Evolutionary conservation across 306 rosid species (phyloP).

Genomic region (Prunus mume): DNA sequence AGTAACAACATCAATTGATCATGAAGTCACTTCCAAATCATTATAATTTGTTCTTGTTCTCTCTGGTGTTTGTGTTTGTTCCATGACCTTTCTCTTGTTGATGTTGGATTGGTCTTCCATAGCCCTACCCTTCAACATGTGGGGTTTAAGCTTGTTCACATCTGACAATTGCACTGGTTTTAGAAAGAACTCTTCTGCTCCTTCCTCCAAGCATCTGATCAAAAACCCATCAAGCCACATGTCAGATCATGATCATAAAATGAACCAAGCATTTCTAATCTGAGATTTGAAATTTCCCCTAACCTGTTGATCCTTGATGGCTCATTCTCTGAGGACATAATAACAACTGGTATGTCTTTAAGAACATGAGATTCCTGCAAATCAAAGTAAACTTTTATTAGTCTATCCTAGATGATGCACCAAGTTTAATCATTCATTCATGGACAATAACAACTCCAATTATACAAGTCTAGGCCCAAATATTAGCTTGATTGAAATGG

Average conservation of each 20-base stretch:
- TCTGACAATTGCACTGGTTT: slow-evolving; percentile 80
- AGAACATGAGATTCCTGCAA: slow-evolving; percentile 75
- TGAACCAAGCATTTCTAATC: neutral
- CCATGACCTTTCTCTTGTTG: slow-evolving; percentile 29
- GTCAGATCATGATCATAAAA: neutral
- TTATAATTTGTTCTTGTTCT: slow-evolving; percentile 40
- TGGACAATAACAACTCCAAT: neutral
- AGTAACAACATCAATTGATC: neutral
- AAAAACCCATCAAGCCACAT: neutral
- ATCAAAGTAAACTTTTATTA: slow-evolving; percentile 7
- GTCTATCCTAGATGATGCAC: neutral
- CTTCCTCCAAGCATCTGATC: slow-evolving; percentile 83
- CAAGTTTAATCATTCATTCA: neutral
- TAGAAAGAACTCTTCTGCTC: slow-evolving; percentile 78
- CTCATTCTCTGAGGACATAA: slow-evolving; percentile 87
- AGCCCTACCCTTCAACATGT: slow-evolving; percentile 49
- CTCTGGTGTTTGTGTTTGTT: slow-evolving; percentile 35
- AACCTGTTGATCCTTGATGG: slow-evolving; percentile 86
- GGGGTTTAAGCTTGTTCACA: slow-evolving; percentile 74
- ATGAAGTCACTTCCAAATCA: slow-evolving; percentile 20
- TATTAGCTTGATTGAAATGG: neutral
- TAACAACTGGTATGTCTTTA: slow-evolving; percentile 85
- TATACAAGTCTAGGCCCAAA: neutral
- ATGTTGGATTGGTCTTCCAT: slow-evolving; percentile 36
- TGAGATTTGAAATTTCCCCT: slow-evolving; percentile 11